Conservation (phyloP, 345 rosid genomes). For the Dipteronia sinensis region DNA sequence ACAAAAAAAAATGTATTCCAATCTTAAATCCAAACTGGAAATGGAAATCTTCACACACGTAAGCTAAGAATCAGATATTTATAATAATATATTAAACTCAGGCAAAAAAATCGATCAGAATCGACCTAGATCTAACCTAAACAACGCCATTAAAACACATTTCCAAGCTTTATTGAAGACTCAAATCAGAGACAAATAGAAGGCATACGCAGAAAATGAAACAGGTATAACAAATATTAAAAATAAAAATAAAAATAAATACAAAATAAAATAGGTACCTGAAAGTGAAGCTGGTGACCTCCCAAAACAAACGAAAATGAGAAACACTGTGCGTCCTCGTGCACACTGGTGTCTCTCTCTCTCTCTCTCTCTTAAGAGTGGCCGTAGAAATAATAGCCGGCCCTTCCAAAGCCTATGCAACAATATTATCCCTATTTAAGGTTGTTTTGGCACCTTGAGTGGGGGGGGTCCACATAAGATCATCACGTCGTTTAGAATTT, state of each 20-base stretch:
- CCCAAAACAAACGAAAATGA: neutral
- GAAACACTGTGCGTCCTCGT: neutral
- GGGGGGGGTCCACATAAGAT: neutral
- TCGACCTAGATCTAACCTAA: neutral
- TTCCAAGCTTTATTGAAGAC: neutral
- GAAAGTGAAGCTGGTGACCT: neutral
- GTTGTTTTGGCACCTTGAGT: neutral
- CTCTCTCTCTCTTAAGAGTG: neutral
- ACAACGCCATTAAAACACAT: neutral
- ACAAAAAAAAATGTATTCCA: neutral
- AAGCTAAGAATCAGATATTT: neutral
- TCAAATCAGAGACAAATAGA: neutral
- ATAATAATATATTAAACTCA: neutral
- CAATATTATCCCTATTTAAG: neutral
- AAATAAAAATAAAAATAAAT: neutral
- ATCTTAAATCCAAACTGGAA: neutral
- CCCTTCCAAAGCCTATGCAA: neutral
- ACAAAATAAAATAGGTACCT: neutral
- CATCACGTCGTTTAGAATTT: neutral
- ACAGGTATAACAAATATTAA: no score
- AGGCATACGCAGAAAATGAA: neutral
- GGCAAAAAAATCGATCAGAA: neutral
- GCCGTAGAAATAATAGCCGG: neutral
- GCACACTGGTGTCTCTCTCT: neutral
- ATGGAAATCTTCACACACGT: neutral